A percentile compares a stretch with the other conserved stretches of the same genome.
Evolutionary conservation across 129 eudicot genomes (phyloP).

Genomic region (Pseudognaphalium luteoalbum): DNA sequence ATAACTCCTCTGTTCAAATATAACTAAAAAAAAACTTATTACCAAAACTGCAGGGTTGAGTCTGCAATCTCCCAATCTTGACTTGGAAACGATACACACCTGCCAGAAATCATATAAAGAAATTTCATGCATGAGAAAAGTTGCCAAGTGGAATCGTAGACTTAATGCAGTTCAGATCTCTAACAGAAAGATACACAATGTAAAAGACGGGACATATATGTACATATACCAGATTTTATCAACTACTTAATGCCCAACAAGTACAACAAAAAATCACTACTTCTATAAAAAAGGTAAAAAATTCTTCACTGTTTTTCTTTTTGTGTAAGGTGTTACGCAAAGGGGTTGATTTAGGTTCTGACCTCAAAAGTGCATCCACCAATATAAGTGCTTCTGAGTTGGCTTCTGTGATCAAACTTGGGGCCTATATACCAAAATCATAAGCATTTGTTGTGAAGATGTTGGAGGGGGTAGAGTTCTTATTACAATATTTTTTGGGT

Average conservation of each 20-base stretch:
- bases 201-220: not conserved
- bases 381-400: conserved; percentile 72
- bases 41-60: conserved; percentile 97
- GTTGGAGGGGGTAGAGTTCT: not conserved
- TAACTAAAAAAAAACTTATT: conserved; percentile 14
- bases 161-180: conserved; percentile 21
- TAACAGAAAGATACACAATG: not conserved
- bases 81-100: conserved; percentile 87
- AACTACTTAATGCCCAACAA: conserved; percentile 5
- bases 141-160: conserved; percentile 11
- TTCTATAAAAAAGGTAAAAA: conserved; percentile 6
- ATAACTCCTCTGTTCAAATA: conserved; percentile 15
- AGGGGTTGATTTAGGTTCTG: conserved; percentile 14
- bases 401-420: conserved; percentile 74
- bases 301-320: not conserved
- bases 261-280: not conserved
- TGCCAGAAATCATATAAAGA: conserved; percentile 40
- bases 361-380: conserved; percentile 91
- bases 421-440: conserved; percentile 56
- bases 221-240: conserved; percentile 7
- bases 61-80: conserved; percentile 97
- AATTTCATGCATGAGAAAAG: conserved; percentile 15
- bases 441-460: not conserved
- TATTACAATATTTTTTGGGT: conserved; percentile 9
- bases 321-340: conserved; percentile 1